Percentiles rank a stretch among this genome's conserved stretches.
Conservation (phyloP, 306 rosid species). For the Elaeagnus macrophylla region DNA sequence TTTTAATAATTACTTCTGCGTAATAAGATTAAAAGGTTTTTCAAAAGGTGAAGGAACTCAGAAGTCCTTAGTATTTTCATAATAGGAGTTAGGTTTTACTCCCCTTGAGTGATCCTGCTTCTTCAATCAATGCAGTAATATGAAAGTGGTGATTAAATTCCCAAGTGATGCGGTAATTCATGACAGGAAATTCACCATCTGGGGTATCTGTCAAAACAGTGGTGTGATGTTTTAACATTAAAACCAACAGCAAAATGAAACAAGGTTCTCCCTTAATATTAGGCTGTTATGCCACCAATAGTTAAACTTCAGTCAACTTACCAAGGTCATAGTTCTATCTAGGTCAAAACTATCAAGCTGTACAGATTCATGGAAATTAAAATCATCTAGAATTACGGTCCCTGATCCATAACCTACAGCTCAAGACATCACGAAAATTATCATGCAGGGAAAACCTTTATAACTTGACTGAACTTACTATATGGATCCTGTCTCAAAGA, state of each 20-base stretch:
- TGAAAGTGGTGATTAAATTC: conserved; percentile 81
- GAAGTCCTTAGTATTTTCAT: conserved; percentile 7
- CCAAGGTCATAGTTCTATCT: conserved; percentile 76
- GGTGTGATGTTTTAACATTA: conserved; percentile 11
- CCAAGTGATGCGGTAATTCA: conserved; percentile 91
- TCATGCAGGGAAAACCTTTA: conserved; percentile 15
- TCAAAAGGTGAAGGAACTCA: conserved; percentile 16
- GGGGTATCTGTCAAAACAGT: conserved; percentile 67
- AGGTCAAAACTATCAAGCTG: conserved; percentile 69
- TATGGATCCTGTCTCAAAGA: background rate
- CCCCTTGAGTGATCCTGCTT: conserved; percentile 70
- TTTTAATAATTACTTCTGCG: conserved; percentile 81
- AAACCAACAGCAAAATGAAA: conserved; percentile 2
- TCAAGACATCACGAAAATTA: conserved; percentile 15
- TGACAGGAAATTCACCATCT: conserved; percentile 91
- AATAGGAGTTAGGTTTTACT: conserved; percentile 14
- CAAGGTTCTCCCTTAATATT: background rate
- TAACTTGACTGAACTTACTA: background rate
- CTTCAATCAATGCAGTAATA: conserved; percentile 75
- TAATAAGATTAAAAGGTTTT: conserved; percentile 21
- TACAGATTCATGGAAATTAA: conserved; percentile 95
- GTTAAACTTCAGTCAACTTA: conserved; percentile 29
- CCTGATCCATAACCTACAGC: conserved; percentile 62
- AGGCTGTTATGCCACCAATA: conserved; percentile 9
- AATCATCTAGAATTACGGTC: conserved; percentile 77